phyloP scores from a whole-genome alignment of 2,329 filamentous ascomycete genomes.

The Calonectria hongkongensis region DNA sequence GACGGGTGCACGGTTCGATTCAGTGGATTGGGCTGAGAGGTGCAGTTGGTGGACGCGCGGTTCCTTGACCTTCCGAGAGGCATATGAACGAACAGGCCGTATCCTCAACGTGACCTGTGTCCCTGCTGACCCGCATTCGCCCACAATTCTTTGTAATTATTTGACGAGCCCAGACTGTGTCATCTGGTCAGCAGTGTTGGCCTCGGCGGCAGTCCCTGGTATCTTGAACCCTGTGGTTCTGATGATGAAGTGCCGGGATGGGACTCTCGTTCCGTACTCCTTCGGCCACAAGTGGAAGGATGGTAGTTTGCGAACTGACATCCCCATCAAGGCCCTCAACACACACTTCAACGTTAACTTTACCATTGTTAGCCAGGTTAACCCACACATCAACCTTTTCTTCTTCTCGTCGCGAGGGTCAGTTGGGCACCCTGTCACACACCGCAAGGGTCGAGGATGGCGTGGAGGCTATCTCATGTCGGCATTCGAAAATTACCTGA shows the following conservation, averaged over 20 bases:
- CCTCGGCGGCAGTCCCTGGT: slow-evolving; percentile 95
- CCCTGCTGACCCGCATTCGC: slow-evolving; percentile 95
- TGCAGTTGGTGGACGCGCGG: slow-evolving; percentile 94
- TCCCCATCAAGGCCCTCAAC: slow-evolving; percentile 94
- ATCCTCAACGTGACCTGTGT: slow-evolving; percentile 98
- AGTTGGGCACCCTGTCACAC: slow-evolving; percentile 94
- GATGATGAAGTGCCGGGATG: slow-evolving; percentile 88
- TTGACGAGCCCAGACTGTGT: slow-evolving; percentile 97
- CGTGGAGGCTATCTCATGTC: slow-evolving; percentile 95
- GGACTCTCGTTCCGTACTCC: slow-evolving; percentile 88
- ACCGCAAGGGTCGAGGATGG: slow-evolving; percentile 95
- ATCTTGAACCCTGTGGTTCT: slow-evolving; percentile 97
- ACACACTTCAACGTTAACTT: slow-evolving; percentile 99
- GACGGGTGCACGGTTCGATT: slow-evolving; percentile 95
- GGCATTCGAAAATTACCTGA: slow-evolving; percentile 94
- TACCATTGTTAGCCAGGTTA: slow-evolving; percentile 91
- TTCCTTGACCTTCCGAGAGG: slow-evolving; percentile 95
- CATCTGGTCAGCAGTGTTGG: slow-evolving; percentile 97
- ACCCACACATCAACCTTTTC: slow-evolving; percentile 98
- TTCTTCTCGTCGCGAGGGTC: slow-evolving; percentile 97
- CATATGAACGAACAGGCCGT: slow-evolving; percentile 93
- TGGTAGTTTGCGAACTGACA: slow-evolving; percentile 93
- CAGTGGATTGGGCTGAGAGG: slow-evolving; percentile 89
- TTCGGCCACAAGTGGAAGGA: slow-evolving; percentile 99
- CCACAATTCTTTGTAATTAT: slow-evolving; percentile 94